These are phyloP conservation scores for Alopecurus myosuroides DNA, from an alignment of 176 grass and related monocot genomes.

Conservation along the genomic window DNA sequence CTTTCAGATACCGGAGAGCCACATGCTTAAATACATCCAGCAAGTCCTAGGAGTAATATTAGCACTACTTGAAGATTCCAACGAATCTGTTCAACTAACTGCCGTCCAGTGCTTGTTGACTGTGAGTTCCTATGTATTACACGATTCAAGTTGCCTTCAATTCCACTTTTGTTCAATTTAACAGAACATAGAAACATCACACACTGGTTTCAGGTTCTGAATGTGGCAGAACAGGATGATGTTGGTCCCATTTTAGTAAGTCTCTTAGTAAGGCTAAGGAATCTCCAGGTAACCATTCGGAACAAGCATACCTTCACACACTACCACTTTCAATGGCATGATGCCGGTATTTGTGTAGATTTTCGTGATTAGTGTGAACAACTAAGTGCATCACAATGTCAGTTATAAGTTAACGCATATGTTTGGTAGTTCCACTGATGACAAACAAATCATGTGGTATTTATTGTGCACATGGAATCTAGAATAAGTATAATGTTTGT, in stretches of 20 bases:
- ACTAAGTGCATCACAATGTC: background rate
- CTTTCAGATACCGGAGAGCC: conserved; percentile 82
- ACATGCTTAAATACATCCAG: conserved; percentile 76
- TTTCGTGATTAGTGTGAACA: background rate
- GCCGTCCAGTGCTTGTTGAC: conserved; percentile 91
- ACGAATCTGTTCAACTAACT: conserved; percentile 89
- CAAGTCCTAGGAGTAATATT: conserved; percentile 89
- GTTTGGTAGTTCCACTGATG: background rate
- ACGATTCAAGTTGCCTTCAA: background rate
- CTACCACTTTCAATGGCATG: background rate
- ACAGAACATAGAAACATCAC: conserved; percentile 7
- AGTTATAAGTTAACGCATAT: background rate
- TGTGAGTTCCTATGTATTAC: conserved; percentile 36
- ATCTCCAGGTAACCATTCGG: conserved; percentile 74
- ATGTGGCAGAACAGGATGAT: conserved; percentile 72
- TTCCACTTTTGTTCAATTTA: conserved; percentile 7
- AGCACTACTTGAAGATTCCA: conserved; percentile 92
- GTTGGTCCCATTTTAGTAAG: conserved; percentile 81
- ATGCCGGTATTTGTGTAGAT: background rate
- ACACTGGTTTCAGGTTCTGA: conserved; percentile 70
- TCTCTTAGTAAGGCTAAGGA: conserved; percentile 82
- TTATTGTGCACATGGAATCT: background rate
- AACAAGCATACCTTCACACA: background rate
- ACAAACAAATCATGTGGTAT: background rate
- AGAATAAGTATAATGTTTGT: background rate